Evolutionary conservation across 2,329 filamentous ascomycete genomes (phyloP).

Genomic region (Beauveria australis): DNA sequence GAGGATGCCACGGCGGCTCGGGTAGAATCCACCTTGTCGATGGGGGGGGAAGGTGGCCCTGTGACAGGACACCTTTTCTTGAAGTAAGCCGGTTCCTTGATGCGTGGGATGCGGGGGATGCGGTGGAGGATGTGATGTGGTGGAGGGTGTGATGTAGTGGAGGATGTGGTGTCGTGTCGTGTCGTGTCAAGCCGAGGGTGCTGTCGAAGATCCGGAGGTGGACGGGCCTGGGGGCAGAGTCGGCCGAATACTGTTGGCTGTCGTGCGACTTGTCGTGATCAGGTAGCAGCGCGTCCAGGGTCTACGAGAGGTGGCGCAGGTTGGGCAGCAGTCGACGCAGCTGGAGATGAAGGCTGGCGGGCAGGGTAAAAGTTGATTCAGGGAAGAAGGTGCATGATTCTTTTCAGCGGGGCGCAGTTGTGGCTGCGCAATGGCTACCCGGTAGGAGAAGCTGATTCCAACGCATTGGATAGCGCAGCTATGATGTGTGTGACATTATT

Average conservation of each 20-base stretch:
- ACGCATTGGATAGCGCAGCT: background rate
- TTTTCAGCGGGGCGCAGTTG: slow-evolving; percentile 4
- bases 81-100: slow-evolving; percentile 1
- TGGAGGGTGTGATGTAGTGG: background rate
- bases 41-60: slow-evolving; percentile 18
- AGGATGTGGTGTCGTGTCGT: background rate
- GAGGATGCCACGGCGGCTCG: slow-evolving; percentile 50
- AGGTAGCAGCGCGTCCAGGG: background rate
- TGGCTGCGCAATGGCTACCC: background rate
- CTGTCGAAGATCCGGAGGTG: background rate
- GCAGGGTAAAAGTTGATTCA: slow-evolving; percentile 4
- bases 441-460: background rate
- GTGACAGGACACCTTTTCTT: slow-evolving; percentile 13
- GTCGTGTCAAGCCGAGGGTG: background rate
- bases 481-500: background rate
- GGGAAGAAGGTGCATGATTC: background rate
- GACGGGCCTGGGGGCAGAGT: slow-evolving; percentile 3
- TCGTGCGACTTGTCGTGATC: background rate
- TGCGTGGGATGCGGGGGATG: background rate
- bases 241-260: background rate
- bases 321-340: slow-evolving; percentile 9
- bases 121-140: background rate
- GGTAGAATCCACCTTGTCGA: slow-evolving; percentile 56
- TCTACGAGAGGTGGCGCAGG: background rate
- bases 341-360: background rate